Evolutionary conservation across 2,329 filamentous ascomycete species (phyloP).

Genomic region (Rutstroemia sp.): DNA sequence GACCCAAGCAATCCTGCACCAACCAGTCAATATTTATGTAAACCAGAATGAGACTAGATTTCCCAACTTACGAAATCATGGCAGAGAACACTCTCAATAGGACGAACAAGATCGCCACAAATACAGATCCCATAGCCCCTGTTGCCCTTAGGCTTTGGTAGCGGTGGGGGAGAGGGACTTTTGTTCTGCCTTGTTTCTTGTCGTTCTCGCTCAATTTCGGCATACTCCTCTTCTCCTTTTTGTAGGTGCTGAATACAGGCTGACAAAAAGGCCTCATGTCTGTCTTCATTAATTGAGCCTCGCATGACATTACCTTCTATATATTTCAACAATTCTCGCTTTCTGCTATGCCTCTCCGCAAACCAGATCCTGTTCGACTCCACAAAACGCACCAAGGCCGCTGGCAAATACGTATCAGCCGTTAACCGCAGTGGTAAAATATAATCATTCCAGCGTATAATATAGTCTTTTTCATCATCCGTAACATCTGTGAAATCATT

Average conservation of each 20-base stretch:
- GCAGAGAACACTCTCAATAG: constrained; percentile 17
- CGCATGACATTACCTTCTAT: constrained; percentile 17
- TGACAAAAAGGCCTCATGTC: neutral
- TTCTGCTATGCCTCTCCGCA: constrained; percentile 14
- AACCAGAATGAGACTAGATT: neutral
- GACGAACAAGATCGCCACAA: constrained; percentile 16
- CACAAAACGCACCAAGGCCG: constrained; percentile 20
- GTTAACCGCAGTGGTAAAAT: constrained; percentile 19
- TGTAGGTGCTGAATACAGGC: neutral
- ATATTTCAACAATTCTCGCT: constrained; percentile 18
- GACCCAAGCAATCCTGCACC: constrained; percentile 14
- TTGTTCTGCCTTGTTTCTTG: constrained; percentile 3
- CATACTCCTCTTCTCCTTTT: constrained; percentile 1
- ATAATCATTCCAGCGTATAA: constrained; percentile 26
- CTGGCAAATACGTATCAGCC: constrained; percentile 14
- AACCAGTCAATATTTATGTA: neutral
- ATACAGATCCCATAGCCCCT: constrained; percentile 15
- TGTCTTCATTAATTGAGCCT: constrained; percentile 12
- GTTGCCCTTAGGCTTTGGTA: neutral
- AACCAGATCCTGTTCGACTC: constrained; percentile 23
- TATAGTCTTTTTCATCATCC: constrained; percentile 26
- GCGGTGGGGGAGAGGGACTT: neutral
- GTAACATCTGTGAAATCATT: constrained; percentile 26
- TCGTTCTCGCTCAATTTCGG: neutral
- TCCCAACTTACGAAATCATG: constrained; percentile 14